phyloP scores from a whole-genome alignment of 352 stramenopile genomes.

The Blastocystis sp. region DNA sequence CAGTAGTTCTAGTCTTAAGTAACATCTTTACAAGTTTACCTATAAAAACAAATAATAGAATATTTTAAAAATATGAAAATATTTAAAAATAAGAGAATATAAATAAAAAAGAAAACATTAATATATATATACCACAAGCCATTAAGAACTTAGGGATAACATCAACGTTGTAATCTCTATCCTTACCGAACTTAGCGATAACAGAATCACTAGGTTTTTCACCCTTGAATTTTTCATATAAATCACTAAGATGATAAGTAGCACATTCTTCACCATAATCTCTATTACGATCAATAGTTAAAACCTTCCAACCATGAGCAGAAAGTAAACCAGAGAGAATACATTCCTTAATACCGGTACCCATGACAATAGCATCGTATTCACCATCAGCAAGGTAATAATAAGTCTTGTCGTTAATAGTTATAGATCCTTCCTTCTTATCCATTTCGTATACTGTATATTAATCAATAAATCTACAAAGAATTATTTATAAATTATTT shows the following conservation, averaged over 20 bases:
- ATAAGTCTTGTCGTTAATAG: too few species aligned
- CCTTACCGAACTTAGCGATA: slow-evolving; percentile 64
- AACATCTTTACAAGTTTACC: slow-evolving; percentile 97
- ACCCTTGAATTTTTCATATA: slow-evolving; percentile 50
- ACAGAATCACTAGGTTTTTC: slow-evolving; percentile 47
- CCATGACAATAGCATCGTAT: slow-evolving; percentile 97
- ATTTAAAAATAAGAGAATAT: too few species aligned
- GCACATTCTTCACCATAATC: slow-evolving; percentile 93
- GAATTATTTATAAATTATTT: too few species aligned
- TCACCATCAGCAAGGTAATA: slow-evolving; percentile 94
- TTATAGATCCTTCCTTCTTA: too few species aligned
- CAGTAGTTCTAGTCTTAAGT: slow-evolving; percentile 83
- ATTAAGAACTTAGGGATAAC: slow-evolving; percentile 99
- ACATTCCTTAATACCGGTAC: slow-evolving; percentile 95
- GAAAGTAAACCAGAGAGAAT: slow-evolving; percentile 85
- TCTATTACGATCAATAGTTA: slow-evolving; percentile 84
- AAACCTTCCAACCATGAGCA: slow-evolving; percentile 66
- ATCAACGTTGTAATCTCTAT: slow-evolving; percentile 98
- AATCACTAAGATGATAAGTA: slow-evolving; percentile 80
- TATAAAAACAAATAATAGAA: too few species aligned
- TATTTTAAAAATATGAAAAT: too few species aligned
- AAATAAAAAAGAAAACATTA: too few species aligned
- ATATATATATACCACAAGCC: too few species aligned
- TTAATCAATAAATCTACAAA: too few species aligned
- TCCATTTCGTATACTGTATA: too few species aligned